These are phyloP conservation scores for Lodderomyces metapsilosis DNA, from an alignment of 1,139 yeast genomes.

Conservation along the genomic window DNA sequence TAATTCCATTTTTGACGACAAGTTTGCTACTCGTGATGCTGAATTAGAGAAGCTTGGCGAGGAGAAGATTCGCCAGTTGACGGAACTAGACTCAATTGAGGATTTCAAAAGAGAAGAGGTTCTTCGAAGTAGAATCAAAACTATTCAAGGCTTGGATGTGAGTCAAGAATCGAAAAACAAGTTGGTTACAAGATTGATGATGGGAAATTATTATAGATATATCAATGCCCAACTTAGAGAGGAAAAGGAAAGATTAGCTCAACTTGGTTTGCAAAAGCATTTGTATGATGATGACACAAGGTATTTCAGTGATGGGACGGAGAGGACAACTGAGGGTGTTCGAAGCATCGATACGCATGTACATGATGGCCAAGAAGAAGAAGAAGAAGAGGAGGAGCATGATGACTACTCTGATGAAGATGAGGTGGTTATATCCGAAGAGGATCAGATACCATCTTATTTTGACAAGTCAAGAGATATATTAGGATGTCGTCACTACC, in stretches of 20 bases:
- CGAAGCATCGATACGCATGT: not conserved
- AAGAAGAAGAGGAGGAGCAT: conserved; percentile 18
- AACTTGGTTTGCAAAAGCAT: conserved; percentile 9
- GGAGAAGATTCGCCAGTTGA: conserved; percentile 1
- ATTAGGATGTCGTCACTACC: conserved; percentile 82
- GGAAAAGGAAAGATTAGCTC: conserved; percentile 16
- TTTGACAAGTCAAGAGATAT: conserved; percentile 35
- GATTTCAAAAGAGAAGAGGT: conserved; percentile 51
- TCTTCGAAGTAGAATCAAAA: conserved; percentile 56
- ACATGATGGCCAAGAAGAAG: conserved; percentile 18
- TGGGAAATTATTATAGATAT: conserved; percentile 61
- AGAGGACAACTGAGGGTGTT: not conserved
- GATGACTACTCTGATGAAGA: conserved; percentile 20
- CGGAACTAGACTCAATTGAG: conserved; percentile 19
- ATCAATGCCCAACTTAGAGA: conserved; percentile 30
- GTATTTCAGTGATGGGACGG: conserved; percentile 13
- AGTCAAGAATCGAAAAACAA: conserved; percentile 57
- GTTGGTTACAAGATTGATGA: conserved; percentile 73
- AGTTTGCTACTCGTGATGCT: conserved; percentile 26
- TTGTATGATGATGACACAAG: conserved; percentile 20
- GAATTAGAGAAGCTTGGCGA: conserved; percentile 27
- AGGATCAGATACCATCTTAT: conserved; percentile 53
- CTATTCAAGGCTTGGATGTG: conserved; percentile 49
- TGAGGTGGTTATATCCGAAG: conserved; percentile 44
- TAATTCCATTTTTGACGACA: conserved; percentile 4